Percentiles rank a stretch among this genome's conserved stretches.
These are phyloP conservation scores for Ascochyta fabae DNA, from an alignment of 2,329 filamentous ascomycete species.

Conservation along the genomic window DNA sequence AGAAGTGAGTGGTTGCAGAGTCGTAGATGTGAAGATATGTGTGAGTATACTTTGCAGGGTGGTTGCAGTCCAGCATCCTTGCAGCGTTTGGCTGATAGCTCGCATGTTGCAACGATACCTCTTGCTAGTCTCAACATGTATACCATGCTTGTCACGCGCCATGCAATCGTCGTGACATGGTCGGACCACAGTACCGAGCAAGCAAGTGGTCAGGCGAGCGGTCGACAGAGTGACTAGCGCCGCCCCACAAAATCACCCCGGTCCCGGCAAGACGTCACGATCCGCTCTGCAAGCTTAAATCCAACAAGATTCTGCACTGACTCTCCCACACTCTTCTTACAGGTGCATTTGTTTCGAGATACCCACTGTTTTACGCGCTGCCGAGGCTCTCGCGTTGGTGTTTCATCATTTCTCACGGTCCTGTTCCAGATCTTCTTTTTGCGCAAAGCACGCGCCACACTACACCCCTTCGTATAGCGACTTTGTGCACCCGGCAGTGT, in stretches of 20 bases:
- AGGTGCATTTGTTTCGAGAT: slow-evolving; percentile 9
- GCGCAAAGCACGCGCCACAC: not conserved
- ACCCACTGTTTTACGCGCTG: slow-evolving; percentile 12
- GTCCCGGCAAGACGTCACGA: slow-evolving; percentile 14
- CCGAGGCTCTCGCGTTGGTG: not conserved
- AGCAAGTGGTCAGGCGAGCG: slow-evolving; percentile 5
- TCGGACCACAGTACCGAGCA: not conserved
- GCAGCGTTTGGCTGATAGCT: slow-evolving; percentile 1
- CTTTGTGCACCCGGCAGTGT: not conserved
- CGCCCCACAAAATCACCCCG: not conserved
- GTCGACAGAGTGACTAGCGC: not conserved
- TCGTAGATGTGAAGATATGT: not conserved
- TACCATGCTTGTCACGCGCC: not conserved
- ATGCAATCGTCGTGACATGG: not conserved
- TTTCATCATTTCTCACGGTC: not conserved
- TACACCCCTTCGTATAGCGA: not conserved
- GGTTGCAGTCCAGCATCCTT: not conserved
- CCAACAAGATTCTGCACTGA: slow-evolving; percentile 11
- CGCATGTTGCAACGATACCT: slow-evolving; percentile 5
- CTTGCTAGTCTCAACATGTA: not conserved
- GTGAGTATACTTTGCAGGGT: not conserved
- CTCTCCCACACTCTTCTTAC: slow-evolving; percentile 3
- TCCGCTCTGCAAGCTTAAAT: slow-evolving; percentile 15
- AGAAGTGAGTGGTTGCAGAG: slow-evolving; percentile 21
- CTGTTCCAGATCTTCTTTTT: not conserved